Base-by-base conservation (phyloP, 352 stramenopile species). In the Phytophthora melonis region DNA sequence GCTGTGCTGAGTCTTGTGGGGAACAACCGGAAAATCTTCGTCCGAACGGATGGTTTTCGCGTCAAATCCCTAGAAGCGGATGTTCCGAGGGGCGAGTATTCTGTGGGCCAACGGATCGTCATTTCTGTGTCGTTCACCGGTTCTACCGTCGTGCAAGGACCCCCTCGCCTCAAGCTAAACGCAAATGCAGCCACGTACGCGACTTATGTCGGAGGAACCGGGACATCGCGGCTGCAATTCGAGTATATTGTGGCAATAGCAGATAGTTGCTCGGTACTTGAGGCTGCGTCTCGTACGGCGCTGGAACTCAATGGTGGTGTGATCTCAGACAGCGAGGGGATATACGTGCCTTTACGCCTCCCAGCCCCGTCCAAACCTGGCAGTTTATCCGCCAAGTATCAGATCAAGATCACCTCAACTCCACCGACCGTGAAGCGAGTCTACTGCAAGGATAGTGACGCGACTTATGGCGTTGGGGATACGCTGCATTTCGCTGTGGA, bases 1-100 rank as follows among this genome's bases (percentile, higher is more conserved):
- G 81, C 85, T 0, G 78, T 85, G 11, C 68, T 69, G 1, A 93
- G 87, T 68, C 77, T 95, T 4, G 82, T 89, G 27, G 86, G 82
- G 5, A 90, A 87, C 50, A 84, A 77, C 45, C 67, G 74, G 1
- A 88, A 86, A 36, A 82, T 95, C 25, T 93, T 85, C 41, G 65
- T 93, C 8, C 78, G 88, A 18, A 95, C 88, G 0, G 86, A 93
- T 36, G 81, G 84, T 1, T 74, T 92, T 19, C 79, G 80, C 1
- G 66, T 94, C 1, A 52, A 74, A 23, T 47, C 58, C 0, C 27
- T 95, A 2, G 43, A 66, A 0, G 68, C 83, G 0, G 74, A 88
- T 14, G 61, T 90, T 4, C 39, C 68, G 0, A 88, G 67, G 34
- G 88, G 80, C 1, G 66, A 81, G 2, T 95, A 93, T 34, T 83